Evolutionary conservation across 2,329 filamentous ascomycete genomes (phyloP).

Genomic region (Fusarium equiseti): DNA sequence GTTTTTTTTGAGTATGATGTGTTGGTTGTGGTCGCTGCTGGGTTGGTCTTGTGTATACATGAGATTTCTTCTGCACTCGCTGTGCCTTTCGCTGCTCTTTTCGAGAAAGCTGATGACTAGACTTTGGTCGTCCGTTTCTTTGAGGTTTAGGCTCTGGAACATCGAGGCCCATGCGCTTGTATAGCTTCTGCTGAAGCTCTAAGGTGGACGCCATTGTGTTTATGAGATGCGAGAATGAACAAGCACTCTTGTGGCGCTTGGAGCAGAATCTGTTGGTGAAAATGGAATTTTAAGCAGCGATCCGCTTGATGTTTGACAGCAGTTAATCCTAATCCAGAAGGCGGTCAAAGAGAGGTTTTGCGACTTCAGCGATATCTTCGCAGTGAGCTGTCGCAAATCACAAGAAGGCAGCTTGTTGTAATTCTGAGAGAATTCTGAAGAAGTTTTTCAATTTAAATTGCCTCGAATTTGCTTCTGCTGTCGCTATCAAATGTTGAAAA

Average conservation of each 20-base stretch:
- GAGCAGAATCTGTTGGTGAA: neutral
- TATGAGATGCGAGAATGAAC: neutral
- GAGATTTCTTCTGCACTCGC: constrained; percentile 69
- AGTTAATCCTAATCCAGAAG: constrained; percentile 16
- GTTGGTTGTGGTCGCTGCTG: constrained; percentile 19
- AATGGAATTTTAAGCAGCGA: constrained; percentile 21
- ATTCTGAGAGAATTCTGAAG: neutral
- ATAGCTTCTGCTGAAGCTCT: constrained; percentile 55
- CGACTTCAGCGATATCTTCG: neutral
- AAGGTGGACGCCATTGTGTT: constrained; percentile 42
- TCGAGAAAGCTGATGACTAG: constrained; percentile 52
- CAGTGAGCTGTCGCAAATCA: neutral
- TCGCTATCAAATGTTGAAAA: neutral
- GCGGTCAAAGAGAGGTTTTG: constrained; percentile 9
- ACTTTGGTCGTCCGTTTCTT: constrained; percentile 22
- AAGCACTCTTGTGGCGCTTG: neutral
- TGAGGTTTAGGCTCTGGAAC: constrained; percentile 41
- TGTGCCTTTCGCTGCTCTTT: constrained; percentile 78
- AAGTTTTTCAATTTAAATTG: fast-evolving
- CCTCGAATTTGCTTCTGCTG: neutral
- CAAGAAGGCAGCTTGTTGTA: neutral
- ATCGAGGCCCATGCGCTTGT: constrained; percentile 54
- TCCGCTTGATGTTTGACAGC: constrained; percentile 3
- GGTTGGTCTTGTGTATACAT: constrained; percentile 47
- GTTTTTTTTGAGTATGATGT: constrained; percentile 13